Conservation (phyloP, 208 protist genomes). For the Acanthamoeba polyphaga region DNA sequence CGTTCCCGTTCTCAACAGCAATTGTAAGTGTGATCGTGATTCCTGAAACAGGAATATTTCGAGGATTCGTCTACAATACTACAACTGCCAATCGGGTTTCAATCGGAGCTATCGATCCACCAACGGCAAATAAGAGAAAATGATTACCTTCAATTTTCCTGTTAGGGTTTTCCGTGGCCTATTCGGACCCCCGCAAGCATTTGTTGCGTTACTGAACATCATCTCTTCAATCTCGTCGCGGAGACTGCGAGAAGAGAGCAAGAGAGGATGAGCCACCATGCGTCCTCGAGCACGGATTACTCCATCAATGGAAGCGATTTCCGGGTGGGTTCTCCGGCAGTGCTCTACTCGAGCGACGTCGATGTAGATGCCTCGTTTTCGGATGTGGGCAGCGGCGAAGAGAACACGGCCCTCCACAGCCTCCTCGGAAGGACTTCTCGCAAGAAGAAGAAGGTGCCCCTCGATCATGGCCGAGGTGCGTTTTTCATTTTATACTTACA, state of each 20-base stretch:
- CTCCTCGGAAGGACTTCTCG: neutral
- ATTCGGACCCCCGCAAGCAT: too few relatives aligned
- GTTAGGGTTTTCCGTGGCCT: too few relatives aligned
- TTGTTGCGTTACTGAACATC: too few relatives aligned
- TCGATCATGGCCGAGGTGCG: neutral
- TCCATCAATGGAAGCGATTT: conserved; percentile 39
- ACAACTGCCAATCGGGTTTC: too few relatives aligned
- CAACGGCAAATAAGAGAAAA: too few relatives aligned
- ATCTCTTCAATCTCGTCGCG: too few relatives aligned
- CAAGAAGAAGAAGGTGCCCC: neutral
- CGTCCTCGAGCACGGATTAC: neutral
- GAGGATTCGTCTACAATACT: too few relatives aligned
- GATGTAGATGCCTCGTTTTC: conserved; percentile 57
- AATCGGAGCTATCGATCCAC: neutral
- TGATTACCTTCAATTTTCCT: too few relatives aligned
- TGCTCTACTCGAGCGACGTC: conserved; percentile 2
- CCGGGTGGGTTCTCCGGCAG: conserved; percentile 25
- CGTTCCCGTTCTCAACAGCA: too few relatives aligned
- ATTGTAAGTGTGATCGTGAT: too few relatives aligned
- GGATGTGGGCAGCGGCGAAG: neutral
- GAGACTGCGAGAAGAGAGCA: too few relatives aligned
- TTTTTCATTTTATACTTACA: neutral
- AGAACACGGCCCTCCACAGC: conserved; percentile 23
- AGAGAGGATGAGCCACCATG: neutral
- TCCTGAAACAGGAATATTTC: neutral